Evolutionary conservation across 805 yeast genomes (phyloP).

Genomic region (Ogataea henricii): DNA sequence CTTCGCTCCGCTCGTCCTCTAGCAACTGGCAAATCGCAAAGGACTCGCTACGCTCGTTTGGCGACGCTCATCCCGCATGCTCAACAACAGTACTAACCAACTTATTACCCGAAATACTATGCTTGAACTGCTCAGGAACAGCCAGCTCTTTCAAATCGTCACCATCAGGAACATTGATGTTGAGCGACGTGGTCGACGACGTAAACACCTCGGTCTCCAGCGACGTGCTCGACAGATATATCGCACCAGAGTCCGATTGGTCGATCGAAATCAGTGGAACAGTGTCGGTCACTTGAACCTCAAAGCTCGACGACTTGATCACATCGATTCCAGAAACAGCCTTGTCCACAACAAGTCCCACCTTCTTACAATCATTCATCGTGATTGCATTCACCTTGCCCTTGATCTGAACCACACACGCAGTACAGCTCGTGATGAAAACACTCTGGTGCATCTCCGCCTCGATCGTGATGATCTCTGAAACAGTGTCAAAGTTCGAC

Average conservation of each 20-base stretch:
- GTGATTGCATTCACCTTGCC: constrained; percentile 93
- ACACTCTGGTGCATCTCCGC: constrained; percentile 87
- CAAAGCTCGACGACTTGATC: constrained; percentile 78
- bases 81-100: constrained; percentile 74
- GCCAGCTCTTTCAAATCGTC: constrained; percentile 81
- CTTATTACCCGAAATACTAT: constrained; percentile 60
- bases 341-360: constrained; percentile 80
- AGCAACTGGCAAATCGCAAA: no score
- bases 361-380: constrained; percentile 66
- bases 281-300: constrained; percentile 79
- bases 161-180: constrained; percentile 77
- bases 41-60: background rate
- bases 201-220: constrained; percentile 77
- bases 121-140: constrained; percentile 90
- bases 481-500: constrained; percentile 68
- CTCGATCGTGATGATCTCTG: constrained; percentile 66
- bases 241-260: constrained; percentile 81
- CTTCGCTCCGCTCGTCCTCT: no score
- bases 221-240: constrained; percentile 76
- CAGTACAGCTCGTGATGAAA: constrained; percentile 79
- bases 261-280: constrained; percentile 86
- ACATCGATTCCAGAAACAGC: constrained; percentile 87
- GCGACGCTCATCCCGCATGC: constrained; percentile 61
- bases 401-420: constrained; percentile 73
- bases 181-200: constrained; percentile 81